phyloP scores from a whole-genome alignment of 2,329 filamentous ascomycete species.

The Hymenoscyphus repandus region DNA sequence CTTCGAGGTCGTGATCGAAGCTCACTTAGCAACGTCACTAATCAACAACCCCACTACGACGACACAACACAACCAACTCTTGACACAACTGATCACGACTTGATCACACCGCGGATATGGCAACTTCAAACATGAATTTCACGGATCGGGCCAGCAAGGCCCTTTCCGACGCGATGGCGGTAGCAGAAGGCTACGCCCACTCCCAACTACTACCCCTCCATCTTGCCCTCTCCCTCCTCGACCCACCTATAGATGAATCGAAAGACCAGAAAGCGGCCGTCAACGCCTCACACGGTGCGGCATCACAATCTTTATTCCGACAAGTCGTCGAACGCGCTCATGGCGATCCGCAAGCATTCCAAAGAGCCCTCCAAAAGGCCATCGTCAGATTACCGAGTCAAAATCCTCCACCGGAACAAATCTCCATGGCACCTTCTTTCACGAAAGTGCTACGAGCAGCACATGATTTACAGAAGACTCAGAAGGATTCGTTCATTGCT shows the following conservation, averaged over 20 bases:
- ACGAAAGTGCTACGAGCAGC: constrained; percentile 77
- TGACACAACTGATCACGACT: constrained; percentile 20
- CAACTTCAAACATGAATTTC: constrained; percentile 72
- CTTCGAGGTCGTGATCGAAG: no score
- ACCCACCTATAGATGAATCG: constrained; percentile 68
- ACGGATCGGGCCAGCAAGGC: constrained; percentile 90
- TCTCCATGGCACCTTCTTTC: constrained; percentile 77
- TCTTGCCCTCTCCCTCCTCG: constrained; percentile 76
- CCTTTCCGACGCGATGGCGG: constrained; percentile 78
- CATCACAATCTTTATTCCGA: constrained; percentile 73
- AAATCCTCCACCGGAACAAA: constrained; percentile 86
- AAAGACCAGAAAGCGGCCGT: constrained; percentile 69
- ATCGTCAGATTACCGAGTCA: constrained; percentile 90
- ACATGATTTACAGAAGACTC: constrained; percentile 88
- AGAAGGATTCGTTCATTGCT: constrained; percentile 92
- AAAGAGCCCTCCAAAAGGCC: constrained; percentile 83
- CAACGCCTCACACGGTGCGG: constrained; percentile 59
- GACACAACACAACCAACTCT: not conserved
- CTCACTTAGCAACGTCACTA: no score
- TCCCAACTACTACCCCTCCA: constrained; percentile 87
- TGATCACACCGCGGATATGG: constrained; percentile 47
- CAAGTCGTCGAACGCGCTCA: constrained; percentile 93
- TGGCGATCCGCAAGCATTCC: constrained; percentile 84
- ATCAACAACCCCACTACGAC: not conserved
- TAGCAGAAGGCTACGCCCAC: constrained; percentile 87